Conservation (phyloP, 2,329 filamentous ascomycete species). For the Pyrenophora graminea region DNA sequence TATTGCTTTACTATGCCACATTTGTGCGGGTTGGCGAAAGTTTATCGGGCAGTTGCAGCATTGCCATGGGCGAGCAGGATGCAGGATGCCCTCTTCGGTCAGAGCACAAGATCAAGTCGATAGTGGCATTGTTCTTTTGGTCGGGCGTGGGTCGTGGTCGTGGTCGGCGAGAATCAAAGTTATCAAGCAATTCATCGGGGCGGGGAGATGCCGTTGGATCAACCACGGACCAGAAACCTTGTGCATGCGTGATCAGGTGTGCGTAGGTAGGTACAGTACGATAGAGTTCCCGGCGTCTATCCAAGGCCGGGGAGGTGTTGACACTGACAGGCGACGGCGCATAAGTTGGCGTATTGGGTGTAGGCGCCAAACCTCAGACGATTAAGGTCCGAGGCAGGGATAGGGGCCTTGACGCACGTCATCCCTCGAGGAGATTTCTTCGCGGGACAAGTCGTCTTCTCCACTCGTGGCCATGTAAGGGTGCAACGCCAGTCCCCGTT, state of each 20-base stretch:
- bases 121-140: slow-evolving; percentile 20
- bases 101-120: slow-evolving; percentile 18
- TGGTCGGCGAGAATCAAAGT: slow-evolving; percentile 10
- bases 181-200: slow-evolving; percentile 6
- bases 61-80: slow-evolving; percentile 5
- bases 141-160: slow-evolving; percentile 7
- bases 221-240: background rate
- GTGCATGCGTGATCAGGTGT: background rate
- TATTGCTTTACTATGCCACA: slow-evolving; percentile 29
- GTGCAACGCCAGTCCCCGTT: slow-evolving; percentile 14
- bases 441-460: slow-evolving; percentile 20
- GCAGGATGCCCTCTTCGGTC: slow-evolving; percentile 7
- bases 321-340: slow-evolving; percentile 28
- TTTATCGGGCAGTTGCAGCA: slow-evolving; percentile 13
- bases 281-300: slow-evolving; percentile 10
- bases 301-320: slow-evolving; percentile 23
- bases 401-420: slow-evolving; percentile 31
- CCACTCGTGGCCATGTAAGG: slow-evolving; percentile 13
- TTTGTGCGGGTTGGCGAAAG: slow-evolving; percentile 18
- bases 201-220: slow-evolving; percentile 12
- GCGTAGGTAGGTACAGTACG: too few relatives aligned
- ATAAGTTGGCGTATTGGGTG: slow-evolving; percentile 21
- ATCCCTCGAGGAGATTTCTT: slow-evolving; percentile 36
- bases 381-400: slow-evolving; percentile 19
- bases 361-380: slow-evolving; percentile 11